Evolutionary conservation across 2,329 filamentous ascomycete genomes (phyloP), one percentile per base, ranked within the genome.

Genomic region (Chaetomium globosum): DNA sequence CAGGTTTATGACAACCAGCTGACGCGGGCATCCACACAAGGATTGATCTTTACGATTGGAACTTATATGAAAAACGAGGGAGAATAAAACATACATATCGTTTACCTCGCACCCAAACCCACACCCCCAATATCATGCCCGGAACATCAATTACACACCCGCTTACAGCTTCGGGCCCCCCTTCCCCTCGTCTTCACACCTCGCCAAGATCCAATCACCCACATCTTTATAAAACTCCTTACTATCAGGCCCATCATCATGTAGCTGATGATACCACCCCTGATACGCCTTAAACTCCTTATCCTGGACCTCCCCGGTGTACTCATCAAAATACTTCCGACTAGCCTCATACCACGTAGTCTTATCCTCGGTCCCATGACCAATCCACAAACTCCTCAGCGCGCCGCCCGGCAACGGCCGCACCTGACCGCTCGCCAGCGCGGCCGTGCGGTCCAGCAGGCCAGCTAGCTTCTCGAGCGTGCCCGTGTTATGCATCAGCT

Each of bases 401-500:
- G 78, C 75, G 1, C 65, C 66, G 0, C 68, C 68, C 30, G 49
- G 33, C 16, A 33, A 48, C 28, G 79, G 75, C 76, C 85, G 75
- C 33, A 87, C 77, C 59, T 79, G 82, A 2, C 88, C 89, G 6
- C 76, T 78, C 5, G 85, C 78, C 67, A 96, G 77, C 61, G 81
- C 81, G 5, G 78, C 78, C 1, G 89, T 89, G 30, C 93, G 85
- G 75, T 96, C 91, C 69, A 97, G 79, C 83, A 97, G 83, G 0
- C 86, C 88, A 0, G 89, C 84, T 39, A 97, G 75, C 0, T 91
- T 91, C 75, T 93, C 89, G n/a, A 96, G 81, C 7, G 93, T 97
- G 43, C 92, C 93, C 2, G 87, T 94, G 76, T 94, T 84, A 77
- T 97, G 93, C 76, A 88, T 87, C 60, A 97, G 80, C 58, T 81